Evolutionary conservation across 768 basidiomycete species (phyloP), one percentile per base, ranked within the genome.

Genomic region (Heimioporus sp.): DNA sequence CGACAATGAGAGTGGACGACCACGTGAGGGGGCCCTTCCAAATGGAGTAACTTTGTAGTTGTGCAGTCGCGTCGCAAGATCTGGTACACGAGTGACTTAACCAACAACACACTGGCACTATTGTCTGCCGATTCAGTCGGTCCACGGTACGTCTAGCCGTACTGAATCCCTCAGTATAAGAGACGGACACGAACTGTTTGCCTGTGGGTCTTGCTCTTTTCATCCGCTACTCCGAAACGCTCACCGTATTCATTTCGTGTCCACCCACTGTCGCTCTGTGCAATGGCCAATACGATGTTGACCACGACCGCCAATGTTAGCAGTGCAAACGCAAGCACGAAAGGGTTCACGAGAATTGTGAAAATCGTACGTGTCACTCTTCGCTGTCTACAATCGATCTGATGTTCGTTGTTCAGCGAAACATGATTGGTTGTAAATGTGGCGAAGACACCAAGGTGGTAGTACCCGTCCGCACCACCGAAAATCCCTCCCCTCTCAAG

Each of bases 401-500:
- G 15, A 46, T 10, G 2, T 30, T 11, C 13, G 12, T 1, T 31
- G 8, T 24, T 10, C 24, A 51, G 50, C 40, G 46, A 19, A 55
- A 51, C 35, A 51, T 43, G 39, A 11, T 2, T 9, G 21, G 8
- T 10, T 11, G 13, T 12, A 46, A 28, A 28, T 19, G 15, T 10
- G 8, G 9, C 16, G 20, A 36, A 4, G 30, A 38, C 11, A 32
- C 2, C 4, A 46, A 43, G 9, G n/a, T 46, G 15, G 38, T 34
- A 3, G 15, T 46, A 1, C 54, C 53, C 2, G 10, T 38, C 10
- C 43, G 44, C 19, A 56, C 51, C 2, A 39, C 12, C 9, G 37
- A 10, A 4, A 17, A 49, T 7, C 47, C 47, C 0, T 60, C 56
- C 5, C 56, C 52, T 9, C 3, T 19, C 5, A 55, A 54, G 24